These are phyloP conservation scores for Acer negundo DNA, from an alignment of 345 rosid species.

Conservation along the genomic window DNA sequence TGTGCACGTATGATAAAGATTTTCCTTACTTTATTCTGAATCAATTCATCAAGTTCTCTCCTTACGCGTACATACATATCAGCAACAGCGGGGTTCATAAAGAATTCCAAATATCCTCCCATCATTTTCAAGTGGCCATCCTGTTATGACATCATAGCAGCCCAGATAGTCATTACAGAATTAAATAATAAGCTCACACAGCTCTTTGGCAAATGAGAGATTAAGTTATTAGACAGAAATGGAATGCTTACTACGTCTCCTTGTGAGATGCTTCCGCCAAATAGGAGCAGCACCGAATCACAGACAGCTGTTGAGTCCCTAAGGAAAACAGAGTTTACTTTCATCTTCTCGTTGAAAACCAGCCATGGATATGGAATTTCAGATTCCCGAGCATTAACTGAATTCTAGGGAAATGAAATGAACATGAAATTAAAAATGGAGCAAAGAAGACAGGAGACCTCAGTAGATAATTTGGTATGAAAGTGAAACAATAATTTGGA, in stretches of 20 bases:
- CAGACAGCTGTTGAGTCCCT: conserved; percentile 94
- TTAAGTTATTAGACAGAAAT: conserved; percentile 11
- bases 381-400: conserved; percentile 76
- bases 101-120: conserved; percentile 90
- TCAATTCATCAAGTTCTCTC: conserved; percentile 80
- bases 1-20: not conserved
- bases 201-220: conserved; percentile 11
- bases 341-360: conserved; percentile 92
- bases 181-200: not conserved
- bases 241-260: conserved; percentile 57
- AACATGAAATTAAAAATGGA: conserved; percentile 17
- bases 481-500: conserved; percentile 16
- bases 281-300: conserved; percentile 77
- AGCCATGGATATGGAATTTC: conserved; percentile 87
- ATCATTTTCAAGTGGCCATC: conserved; percentile 92
- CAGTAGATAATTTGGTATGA: not conserved
- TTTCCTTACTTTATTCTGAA: conserved; percentile 71
- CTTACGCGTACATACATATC: conserved; percentile 63
- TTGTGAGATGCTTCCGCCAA: conserved; percentile 75
- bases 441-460: conserved; percentile 7
- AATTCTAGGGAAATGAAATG: conserved; percentile 50
- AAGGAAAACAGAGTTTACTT: conserved; percentile 85
- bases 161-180: conserved; percentile 8
- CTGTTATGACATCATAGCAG: conserved; percentile 34
- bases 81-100: conserved; percentile 67